Evolutionary conservation across 257 asterid species (phyloP).

Genomic region (Solanum neorickii): DNA sequence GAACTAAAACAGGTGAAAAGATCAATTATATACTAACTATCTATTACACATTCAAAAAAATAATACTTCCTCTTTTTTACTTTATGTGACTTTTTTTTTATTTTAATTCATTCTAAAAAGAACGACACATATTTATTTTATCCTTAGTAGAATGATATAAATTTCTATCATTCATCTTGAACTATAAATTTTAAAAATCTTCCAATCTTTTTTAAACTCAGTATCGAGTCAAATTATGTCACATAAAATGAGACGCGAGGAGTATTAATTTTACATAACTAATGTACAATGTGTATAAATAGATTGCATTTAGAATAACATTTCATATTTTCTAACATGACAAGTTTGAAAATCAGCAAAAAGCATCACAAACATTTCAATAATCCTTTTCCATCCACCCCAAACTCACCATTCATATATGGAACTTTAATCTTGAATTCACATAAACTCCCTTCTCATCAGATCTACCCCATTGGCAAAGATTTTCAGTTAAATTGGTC

Average conservation of each 20-base stretch:
- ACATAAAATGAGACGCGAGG: too few species aligned
- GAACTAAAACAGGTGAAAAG: too few species aligned
- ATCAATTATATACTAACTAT: too few species aligned
- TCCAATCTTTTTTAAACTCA: too few species aligned
- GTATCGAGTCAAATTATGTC: too few species aligned
- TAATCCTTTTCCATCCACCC: constrained; percentile 67
- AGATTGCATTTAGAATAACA: background rate
- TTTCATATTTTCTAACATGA: constrained; percentile 17
- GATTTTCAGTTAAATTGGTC: constrained; percentile 65
- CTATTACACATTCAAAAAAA: fast-evolving
- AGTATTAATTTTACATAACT: background rate
- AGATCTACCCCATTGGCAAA: constrained; percentile 40
- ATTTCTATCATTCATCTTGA: too few species aligned
- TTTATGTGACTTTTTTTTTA: too few species aligned
- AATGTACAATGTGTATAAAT: background rate
- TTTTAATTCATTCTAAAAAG: too few species aligned
- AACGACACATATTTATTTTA: too few species aligned
- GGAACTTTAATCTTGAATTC: constrained; percentile 38
- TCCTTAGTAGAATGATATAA: too few species aligned
- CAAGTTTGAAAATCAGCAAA: constrained; percentile 47
- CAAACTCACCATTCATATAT: constrained; percentile 33
- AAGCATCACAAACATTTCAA: constrained; percentile 79
- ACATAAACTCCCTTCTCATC: constrained; percentile 25
- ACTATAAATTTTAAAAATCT: too few species aligned
- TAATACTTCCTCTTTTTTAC: too few species aligned